phyloP scores from a whole-genome alignment of 2,329 filamentous ascomycete species.

The Pleoardoris graminearum region DNA sequence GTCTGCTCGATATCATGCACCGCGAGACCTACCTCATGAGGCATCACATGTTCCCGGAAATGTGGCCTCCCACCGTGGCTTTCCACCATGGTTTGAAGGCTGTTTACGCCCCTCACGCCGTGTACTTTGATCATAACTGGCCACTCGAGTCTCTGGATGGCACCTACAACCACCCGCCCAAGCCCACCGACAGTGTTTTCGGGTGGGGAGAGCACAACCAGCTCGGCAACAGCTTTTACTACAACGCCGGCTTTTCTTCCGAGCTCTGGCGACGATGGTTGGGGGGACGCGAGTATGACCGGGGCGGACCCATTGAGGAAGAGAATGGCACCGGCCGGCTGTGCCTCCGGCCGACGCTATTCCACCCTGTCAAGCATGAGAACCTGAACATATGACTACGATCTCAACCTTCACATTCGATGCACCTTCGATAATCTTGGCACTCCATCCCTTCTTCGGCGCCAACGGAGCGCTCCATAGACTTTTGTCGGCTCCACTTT shows the following conservation, averaged over 20 bases:
- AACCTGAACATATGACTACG: conserved; percentile 41
- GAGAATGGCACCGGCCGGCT: conserved; percentile 51
- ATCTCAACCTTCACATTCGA: conserved; percentile 10
- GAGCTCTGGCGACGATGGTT: conserved; percentile 56
- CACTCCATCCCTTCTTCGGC: conserved; percentile 19
- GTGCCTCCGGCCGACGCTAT: conserved; percentile 51
- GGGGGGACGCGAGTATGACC: conserved; percentile 52
- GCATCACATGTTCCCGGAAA: conserved; percentile 75
- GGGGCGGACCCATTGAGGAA: conserved; percentile 48
- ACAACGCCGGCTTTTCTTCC: conserved; percentile 54
- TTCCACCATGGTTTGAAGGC: conserved; percentile 79
- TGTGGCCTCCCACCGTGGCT: conserved; percentile 74
- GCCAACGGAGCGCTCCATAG: conserved; percentile 27
- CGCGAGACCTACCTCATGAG: conserved; percentile 72
- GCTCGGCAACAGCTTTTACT: conserved; percentile 56
- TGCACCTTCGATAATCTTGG: conserved; percentile 33
- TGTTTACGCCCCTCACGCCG: conserved; percentile 75
- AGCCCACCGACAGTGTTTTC: conserved; percentile 52
- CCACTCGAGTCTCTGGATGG: conserved; percentile 51
- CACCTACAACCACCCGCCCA: conserved; percentile 54
- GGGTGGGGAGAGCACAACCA: conserved; percentile 58
- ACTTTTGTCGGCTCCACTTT: conserved; percentile 15
- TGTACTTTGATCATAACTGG: conserved; percentile 80
- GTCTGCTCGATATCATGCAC: conserved; percentile 75
- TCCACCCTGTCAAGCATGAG: conserved; percentile 56